These are phyloP conservation scores for Arthrobotrys entomopaga DNA, from an alignment of 2,329 filamentous ascomycete genomes.

Conservation along the genomic window DNA sequence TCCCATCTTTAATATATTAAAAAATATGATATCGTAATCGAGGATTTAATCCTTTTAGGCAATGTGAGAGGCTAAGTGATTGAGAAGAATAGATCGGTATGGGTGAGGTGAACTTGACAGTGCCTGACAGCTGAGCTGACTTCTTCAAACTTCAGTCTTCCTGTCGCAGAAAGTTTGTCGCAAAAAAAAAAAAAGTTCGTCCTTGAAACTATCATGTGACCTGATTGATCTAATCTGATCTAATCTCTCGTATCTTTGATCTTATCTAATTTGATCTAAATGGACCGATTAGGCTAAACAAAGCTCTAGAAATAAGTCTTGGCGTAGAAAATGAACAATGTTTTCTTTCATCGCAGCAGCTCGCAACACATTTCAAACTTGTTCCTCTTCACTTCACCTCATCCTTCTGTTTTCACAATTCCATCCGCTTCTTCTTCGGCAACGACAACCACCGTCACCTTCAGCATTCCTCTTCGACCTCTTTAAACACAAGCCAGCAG, in stretches of 20 bases:
- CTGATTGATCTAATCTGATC: constrained; percentile 17
- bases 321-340: constrained; percentile 11
- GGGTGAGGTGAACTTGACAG: no score
- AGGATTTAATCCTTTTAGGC: no score
- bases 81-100: no score
- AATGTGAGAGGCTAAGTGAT: no score
- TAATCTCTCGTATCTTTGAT: constrained; percentile 11
- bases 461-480: constrained; percentile 4
- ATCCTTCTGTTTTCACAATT: neutral
- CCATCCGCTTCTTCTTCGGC: constrained; percentile 1
- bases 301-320: constrained; percentile 6
- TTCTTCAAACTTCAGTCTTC: no score
- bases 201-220: constrained; percentile 12
- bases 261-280: constrained; percentile 2
- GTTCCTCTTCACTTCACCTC: constrained; percentile 41
- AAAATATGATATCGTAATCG: neutral
- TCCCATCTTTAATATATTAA: constrained; percentile 22
- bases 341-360: constrained; percentile 47
- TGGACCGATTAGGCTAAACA: neutral
- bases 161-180: constrained; percentile 10
- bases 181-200: constrained; percentile 11
- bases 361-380: constrained; percentile 51
- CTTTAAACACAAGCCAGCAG: neutral
- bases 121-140: no score
- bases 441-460: constrained; percentile 3